These are phyloP conservation scores for Eucalyptus victrix DNA, from an alignment of 345 rosid species.

Conservation along the genomic window DNA sequence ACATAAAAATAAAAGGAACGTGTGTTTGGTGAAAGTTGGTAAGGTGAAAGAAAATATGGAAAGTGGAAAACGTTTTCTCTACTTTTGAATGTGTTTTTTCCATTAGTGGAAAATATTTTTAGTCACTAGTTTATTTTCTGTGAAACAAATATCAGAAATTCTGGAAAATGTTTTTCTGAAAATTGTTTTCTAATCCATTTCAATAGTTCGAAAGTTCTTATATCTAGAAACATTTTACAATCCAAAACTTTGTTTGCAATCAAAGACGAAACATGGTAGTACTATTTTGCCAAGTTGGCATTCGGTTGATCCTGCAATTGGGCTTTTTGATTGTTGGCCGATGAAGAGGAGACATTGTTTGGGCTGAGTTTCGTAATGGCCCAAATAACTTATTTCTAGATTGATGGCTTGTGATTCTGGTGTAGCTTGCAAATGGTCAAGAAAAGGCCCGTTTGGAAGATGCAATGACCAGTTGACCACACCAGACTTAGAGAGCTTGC, in stretches of 20 bases:
- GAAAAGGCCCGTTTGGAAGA: neutral
- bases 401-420: neutral
- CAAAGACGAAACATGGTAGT: neutral
- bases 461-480: neutral
- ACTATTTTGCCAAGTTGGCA: neutral
- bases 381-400: neutral
- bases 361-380: neutral
- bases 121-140: no score
- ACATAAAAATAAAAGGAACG: no score
- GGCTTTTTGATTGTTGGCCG: neutral
- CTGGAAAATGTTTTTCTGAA: no score
- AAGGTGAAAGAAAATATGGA: no score
- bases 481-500: neutral
- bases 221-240: neutral
- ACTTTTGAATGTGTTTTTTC: no score
- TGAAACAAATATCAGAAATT: no score
- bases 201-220: neutral
- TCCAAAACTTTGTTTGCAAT: neutral
- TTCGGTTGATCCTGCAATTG: neutral
- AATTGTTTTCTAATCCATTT: neutral
- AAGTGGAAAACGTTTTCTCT: no score
- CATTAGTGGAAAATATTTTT: no score
- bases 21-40: no score
- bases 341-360: neutral
- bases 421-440: neutral